Evolutionary conservation across 371 early-diverging fungal genomes (phyloP).

Genomic region (Rhizopus microsporus): DNA sequence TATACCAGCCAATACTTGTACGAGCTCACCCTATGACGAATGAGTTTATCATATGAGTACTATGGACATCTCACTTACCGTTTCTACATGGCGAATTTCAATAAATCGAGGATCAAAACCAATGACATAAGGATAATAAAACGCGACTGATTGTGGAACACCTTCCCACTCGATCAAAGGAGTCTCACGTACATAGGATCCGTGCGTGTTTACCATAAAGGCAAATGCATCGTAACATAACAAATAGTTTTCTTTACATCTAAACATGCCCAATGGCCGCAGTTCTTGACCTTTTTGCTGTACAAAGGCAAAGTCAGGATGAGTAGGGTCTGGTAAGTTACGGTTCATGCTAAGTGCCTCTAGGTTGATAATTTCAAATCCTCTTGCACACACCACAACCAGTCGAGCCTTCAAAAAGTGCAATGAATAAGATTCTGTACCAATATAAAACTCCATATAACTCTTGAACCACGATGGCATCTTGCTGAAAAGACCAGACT

Average conservation of each 20-base stretch:
- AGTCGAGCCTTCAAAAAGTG: slow-evolving; percentile 75
- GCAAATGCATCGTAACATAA: slow-evolving; percentile 92
- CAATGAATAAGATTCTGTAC: slow-evolving; percentile 72
- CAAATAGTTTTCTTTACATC: slow-evolving; percentile 77
- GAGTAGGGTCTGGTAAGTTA: slow-evolving; percentile 38
- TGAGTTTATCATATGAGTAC: neutral
- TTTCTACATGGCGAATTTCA: slow-evolving; percentile 85
- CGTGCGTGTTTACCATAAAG: slow-evolving; percentile 82
- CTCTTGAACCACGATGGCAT: slow-evolving; percentile 47
- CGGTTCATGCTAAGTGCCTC: slow-evolving; percentile 70
- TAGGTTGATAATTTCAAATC: slow-evolving; percentile 85
- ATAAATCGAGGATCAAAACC: slow-evolving; percentile 90
- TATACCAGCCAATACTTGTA: slow-evolving; percentile 50
- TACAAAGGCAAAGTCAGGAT: slow-evolving; percentile 45
- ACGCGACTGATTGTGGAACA: slow-evolving; percentile 63
- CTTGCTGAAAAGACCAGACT: slow-evolving; percentile 44
- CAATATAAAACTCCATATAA: slow-evolving; percentile 78
- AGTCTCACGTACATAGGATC: slow-evolving; percentile 17
- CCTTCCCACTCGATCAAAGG: slow-evolving; percentile 56
- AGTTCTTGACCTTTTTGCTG: slow-evolving; percentile 34
- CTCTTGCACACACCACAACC: slow-evolving; percentile 77
- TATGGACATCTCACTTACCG: slow-evolving; percentile 48
- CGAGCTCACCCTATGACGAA: slow-evolving; percentile 41
- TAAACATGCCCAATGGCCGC: slow-evolving; percentile 82
- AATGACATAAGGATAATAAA: slow-evolving; percentile 80